These are phyloP conservation scores for Bacidia rubella DNA, from an alignment of 495 filamentous ascomycete genomes.

Conservation along the genomic window DNA sequence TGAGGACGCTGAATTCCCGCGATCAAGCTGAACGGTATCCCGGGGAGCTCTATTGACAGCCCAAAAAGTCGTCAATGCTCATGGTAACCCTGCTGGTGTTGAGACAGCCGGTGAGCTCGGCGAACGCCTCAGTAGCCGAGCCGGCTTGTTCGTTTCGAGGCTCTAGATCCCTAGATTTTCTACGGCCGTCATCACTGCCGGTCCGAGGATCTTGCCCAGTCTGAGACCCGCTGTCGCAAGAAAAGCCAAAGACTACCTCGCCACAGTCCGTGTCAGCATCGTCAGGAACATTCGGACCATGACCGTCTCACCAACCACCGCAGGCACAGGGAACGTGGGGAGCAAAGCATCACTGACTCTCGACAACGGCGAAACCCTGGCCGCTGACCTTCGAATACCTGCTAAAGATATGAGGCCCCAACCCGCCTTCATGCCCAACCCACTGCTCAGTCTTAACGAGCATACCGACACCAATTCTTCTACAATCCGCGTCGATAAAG, in stretches of 20 bases:
- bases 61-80: constrained; percentile 32
- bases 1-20: neutral
- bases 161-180: constrained; percentile 24
- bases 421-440: constrained; percentile 21
- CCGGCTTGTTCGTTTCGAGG: constrained; percentile 21
- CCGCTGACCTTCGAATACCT: constrained; percentile 37
- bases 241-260: constrained; percentile 30
- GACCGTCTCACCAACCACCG: constrained; percentile 2
- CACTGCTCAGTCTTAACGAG: constrained; percentile 19
- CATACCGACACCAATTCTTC: constrained; percentile 30
- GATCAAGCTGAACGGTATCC: constrained; percentile 20
- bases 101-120: constrained; percentile 41
- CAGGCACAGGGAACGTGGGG: constrained; percentile 15
- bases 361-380: constrained; percentile 24
- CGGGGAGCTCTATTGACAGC: constrained; percentile 27
- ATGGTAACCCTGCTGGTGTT: constrained; percentile 27
- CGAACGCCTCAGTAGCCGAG: constrained; percentile 34
- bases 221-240: constrained; percentile 25
- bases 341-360: constrained; percentile 23
- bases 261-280: constrained; percentile 31
- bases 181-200: constrained; percentile 23
- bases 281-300: constrained; percentile 26
- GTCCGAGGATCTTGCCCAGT: constrained; percentile 31
- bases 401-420: constrained; percentile 34
- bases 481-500: constrained; percentile 35